Base-by-base conservation (phyloP, 306 rosid species). In the Quercus cerris region DNA sequence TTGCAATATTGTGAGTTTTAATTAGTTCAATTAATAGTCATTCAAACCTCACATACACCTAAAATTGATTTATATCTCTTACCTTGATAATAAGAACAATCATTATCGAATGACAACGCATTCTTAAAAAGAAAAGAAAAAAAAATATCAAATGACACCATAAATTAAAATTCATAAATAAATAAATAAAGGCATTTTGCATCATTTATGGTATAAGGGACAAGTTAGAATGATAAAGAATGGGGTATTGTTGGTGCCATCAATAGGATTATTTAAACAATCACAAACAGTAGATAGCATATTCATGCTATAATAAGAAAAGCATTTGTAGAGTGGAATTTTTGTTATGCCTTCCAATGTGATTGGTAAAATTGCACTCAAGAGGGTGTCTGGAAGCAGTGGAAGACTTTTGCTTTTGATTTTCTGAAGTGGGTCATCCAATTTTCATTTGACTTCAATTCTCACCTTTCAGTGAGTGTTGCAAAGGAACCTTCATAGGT, bases 371-470 rank as follows among this genome's bases (percentile, higher is more conserved):
- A 70, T 62, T 84, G 90, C 77, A 86, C 80, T 33, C 71, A 75
- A 78, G 59, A 70, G 75, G 81, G 77, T 64, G 69, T 80, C 61
- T 22, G 56, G 79, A 76, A 77, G 83, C 81, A 81, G 56, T 70
- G 80, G 72, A 17, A 81, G 68, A 56, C 84, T 77, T 83, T 77
- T 83, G 80, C 66, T 59, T 87, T 33, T 59, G 56, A 64, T 63
- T 64, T 82, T 73, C 49, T 41, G 0, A 70, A 85, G 85, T 81
- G 84, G 87, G 85, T 70, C 87, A 84, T 79, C 80, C 78, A 85
- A 84, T 56, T 80, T 78, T 74, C 73, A 71, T 15, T 87, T 85
- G 89, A 87, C 84, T 82, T 89, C 82, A 70, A 75, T 81, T 75
- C 78, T 81, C 84, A 75, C 86, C 86, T 82, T 78, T 75, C 70